Evolutionary conservation across 139 green algal genomes (phyloP).

Genomic region (Chlamydomonas sphaeroides): DNA sequence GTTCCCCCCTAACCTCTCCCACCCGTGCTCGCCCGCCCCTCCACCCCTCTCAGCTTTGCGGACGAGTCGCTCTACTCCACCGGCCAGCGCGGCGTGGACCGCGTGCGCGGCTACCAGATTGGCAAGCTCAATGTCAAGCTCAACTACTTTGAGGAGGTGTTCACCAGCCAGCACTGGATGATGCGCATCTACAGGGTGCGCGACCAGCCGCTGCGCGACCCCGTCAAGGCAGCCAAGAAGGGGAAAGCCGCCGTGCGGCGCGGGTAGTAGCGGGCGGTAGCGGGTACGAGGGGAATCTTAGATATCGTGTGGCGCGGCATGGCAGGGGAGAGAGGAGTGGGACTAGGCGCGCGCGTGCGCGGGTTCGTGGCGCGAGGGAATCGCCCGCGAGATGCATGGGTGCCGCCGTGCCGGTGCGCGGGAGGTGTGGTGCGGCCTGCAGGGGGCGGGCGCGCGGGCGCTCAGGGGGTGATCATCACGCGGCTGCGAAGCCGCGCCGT

Average conservation of each 20-base stretch:
- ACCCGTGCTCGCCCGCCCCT: neutral
- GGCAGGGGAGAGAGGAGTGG: too few species aligned
- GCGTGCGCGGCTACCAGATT: conserved; percentile 85
- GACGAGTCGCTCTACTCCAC: conserved; percentile 60
- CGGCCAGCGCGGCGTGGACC: conserved; percentile 79
- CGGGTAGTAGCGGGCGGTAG: neutral
- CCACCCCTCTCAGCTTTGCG: conserved; percentile 69
- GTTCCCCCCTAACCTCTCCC: neutral
- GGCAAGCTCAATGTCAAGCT: conserved; percentile 80
- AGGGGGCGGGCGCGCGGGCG: too few species aligned
- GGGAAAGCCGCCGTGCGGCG: neutral
- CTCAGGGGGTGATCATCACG: too few species aligned
- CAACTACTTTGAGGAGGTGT: conserved; percentile 95
- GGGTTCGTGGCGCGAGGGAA: too few species aligned
- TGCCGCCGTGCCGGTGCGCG: too few species aligned
- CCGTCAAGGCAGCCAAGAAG: neutral
- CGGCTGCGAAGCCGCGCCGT: too few species aligned
- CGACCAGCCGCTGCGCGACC: conserved; percentile 58
- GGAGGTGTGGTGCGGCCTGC: too few species aligned
- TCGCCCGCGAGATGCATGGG: too few species aligned
- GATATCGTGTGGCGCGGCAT: too few species aligned
- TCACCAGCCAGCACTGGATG: conserved; percentile 93
- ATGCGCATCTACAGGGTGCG: conserved; percentile 82
- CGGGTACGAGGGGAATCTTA: too few species aligned
- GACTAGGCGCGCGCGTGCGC: too few species aligned